Evolutionary conservation across 495 filamentous ascomycete species (phyloP).

Genomic region (Chaetomium tenue): DNA sequence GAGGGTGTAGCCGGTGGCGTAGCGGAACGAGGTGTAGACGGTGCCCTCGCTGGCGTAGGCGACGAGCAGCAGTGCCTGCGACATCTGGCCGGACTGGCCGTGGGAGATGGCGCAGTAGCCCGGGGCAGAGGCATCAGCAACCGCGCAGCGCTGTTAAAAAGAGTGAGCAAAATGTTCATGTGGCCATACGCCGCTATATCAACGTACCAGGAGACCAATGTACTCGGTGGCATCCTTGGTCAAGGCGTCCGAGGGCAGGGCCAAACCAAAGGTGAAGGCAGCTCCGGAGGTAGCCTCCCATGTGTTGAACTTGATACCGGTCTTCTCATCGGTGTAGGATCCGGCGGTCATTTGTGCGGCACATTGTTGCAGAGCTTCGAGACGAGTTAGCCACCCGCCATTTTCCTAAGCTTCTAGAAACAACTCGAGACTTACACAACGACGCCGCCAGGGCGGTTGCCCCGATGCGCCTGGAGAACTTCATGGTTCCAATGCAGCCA

Average conservation of each 20-base stretch:
- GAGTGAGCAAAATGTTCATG: slow-evolving; percentile 7
- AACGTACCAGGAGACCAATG: slow-evolving; percentile 55
- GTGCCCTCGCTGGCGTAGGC: slow-evolving; percentile 52
- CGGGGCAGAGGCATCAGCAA: slow-evolving; percentile 26
- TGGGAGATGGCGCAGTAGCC: slow-evolving; percentile 61
- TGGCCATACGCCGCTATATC: neutral
- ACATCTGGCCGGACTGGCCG: slow-evolving; percentile 54
- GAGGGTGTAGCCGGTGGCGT: slow-evolving; percentile 55
- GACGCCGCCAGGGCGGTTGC: slow-evolving; percentile 33
- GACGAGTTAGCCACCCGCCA: slow-evolving; percentile 18
- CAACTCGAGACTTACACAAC: slow-evolving; percentile 29
- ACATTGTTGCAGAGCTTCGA: slow-evolving; percentile 29
- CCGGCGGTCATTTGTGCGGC: slow-evolving; percentile 28
- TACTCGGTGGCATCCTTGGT: slow-evolving; percentile 56
- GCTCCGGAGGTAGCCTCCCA: slow-evolving; percentile 31
- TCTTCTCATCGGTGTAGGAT: slow-evolving; percentile 42
- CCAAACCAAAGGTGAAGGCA: slow-evolving; percentile 53
- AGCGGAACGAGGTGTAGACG: slow-evolving; percentile 57
- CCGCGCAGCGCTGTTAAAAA: slow-evolving; percentile 32
- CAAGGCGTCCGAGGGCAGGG: slow-evolving; percentile 53
- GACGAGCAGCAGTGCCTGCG: slow-evolving; percentile 56
- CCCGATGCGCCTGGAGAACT: slow-evolving; percentile 32
- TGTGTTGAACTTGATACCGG: slow-evolving; percentile 47
- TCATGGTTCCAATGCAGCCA: slow-evolving; percentile 33
- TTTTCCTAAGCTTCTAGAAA: neutral